Conservation (phyloP, 164 flowering plant genomes). For the Litsea cubeba region DNA sequence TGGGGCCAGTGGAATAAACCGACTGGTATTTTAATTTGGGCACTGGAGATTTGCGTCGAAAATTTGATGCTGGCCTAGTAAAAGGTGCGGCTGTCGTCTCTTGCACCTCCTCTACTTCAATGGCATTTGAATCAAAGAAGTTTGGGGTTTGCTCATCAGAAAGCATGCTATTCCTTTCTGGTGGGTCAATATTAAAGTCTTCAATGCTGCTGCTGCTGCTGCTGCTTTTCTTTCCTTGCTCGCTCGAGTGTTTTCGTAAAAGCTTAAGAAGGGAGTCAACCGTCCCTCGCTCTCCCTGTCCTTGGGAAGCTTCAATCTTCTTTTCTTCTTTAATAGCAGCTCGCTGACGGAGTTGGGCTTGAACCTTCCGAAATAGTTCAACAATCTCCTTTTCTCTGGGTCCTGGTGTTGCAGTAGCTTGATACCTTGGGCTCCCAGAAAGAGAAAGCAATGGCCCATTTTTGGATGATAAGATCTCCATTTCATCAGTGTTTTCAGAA, state of each 20-base stretch:
- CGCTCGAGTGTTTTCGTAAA: conserved; percentile 67
- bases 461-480: conserved; percentile 50
- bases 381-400: conserved; percentile 85
- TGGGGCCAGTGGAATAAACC: conserved; percentile 23
- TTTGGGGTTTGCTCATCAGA: conserved; percentile 35
- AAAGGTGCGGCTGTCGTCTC: conserved; percentile 26
- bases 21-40: conserved; percentile 57
- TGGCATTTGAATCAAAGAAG: conserved; percentile 32
- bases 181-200: conserved; percentile 33
- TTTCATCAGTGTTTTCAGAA: conserved; percentile 48
- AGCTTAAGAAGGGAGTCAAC: conserved; percentile 84
- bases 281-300: conserved; percentile 63
- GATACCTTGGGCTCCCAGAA: conserved; percentile 50
- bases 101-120: conserved; percentile 26
- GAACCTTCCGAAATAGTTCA: conserved; percentile 78
- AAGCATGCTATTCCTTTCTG: conserved; percentile 26
- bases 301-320: conserved; percentile 50
- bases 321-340: conserved; percentile 72
- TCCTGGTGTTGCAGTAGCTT: conserved; percentile 67
- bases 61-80: conserved; percentile 61
- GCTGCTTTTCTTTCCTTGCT: conserved; percentile 48
- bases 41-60: conserved; percentile 70
- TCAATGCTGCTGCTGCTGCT: conserved; percentile 13
- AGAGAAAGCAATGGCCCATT: conserved; percentile 62
- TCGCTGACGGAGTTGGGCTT: conserved; percentile 78